A percentile compares a stretch with the other conserved stretches of the same genome.
Conservation (phyloP, 2,329 filamentous ascomycete species). For the Alternaria ventricosa region DNA sequence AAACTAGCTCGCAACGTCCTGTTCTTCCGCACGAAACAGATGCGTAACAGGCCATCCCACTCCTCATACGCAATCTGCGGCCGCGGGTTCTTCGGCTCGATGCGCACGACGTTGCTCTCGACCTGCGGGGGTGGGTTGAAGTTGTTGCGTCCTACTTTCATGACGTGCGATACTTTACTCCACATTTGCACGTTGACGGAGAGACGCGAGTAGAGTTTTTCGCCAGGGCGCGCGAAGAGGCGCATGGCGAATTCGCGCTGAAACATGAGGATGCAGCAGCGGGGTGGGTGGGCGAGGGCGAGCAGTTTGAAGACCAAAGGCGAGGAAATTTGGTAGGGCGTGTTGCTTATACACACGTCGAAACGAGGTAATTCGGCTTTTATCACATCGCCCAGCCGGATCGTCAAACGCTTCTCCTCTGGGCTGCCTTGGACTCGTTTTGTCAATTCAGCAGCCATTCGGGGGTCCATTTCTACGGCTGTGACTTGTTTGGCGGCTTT, state of each 20-base stretch:
- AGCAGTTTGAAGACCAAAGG: slow-evolving; percentile 92
- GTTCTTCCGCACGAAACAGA: slow-evolving; percentile 88
- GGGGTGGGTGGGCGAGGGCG: slow-evolving; percentile 78
- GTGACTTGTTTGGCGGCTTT: slow-evolving; percentile 84
- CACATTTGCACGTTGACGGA: slow-evolving; percentile 95
- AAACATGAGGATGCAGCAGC: slow-evolving; percentile 91
- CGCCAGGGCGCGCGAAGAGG: slow-evolving; percentile 84
- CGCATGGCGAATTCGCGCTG: slow-evolving; percentile 94
- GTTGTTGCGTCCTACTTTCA: slow-evolving; percentile 96
- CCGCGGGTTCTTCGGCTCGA: slow-evolving; percentile 84
- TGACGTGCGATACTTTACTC: slow-evolving; percentile 73
- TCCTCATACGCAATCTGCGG: slow-evolving; percentile 93
- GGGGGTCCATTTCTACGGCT: slow-evolving; percentile 89
- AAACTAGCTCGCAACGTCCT: slow-evolving; percentile 85
- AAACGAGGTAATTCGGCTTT: slow-evolving; percentile 81
- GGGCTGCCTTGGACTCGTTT: slow-evolving; percentile 92
- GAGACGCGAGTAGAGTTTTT: slow-evolving; percentile 88
- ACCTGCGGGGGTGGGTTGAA: slow-evolving; percentile 95
- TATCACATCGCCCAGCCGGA: slow-evolving; percentile 90
- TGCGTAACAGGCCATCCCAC: slow-evolving; percentile 87
- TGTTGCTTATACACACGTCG: slow-evolving; percentile 81
- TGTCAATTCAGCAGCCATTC: slow-evolving; percentile 95
- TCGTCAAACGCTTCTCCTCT: slow-evolving; percentile 76
- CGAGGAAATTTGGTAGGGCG: slow-evolving; percentile 81
- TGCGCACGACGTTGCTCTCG: slow-evolving; percentile 86